Evolutionary conservation across 352 stramenopile genomes (phyloP), one percentile per base, ranked within the genome.

Genomic region (Globisporangium spinosum): DNA sequence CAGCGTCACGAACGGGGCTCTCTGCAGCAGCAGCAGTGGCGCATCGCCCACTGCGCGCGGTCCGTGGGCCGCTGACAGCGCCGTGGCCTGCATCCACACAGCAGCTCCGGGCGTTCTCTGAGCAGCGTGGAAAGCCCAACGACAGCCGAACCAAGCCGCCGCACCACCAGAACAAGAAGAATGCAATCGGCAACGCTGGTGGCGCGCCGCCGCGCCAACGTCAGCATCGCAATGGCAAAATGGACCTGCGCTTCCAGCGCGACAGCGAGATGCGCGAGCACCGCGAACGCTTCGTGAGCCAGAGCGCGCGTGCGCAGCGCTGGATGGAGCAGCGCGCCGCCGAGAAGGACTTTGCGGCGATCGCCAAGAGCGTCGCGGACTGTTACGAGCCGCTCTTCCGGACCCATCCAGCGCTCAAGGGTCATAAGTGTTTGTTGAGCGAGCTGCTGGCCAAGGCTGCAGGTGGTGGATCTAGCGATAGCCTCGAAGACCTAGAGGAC

Each of bases 341-440:
- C 1, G 65, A 34, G 15, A 49, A 61, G 43, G 51, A 70, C 57
- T 67, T 56, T 12, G 0, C 29, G 6, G 43, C 58, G 58, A 67
- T 70, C 65, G 58, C 29, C 22, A 62, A 66, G 25, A 60, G 47
- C 27, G 47, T 70, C 45, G 57, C 57, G 20, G 65, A 70, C 58
- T 68, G 65, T 45, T 70, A 70, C 65, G 58, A 47, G 32, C 65
- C 65, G 20, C 58, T 70, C 32, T 70, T 57, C 32, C 49, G 58
- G 3, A 49, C 43, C 10, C 65, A 70, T 22, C 45, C 65, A 17
- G 65, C 65, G 17, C 65, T 70, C 17, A 27, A 15, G 8, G 57
- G 15, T 2, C 25, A 3, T 27, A 40, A 43, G 40, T 69, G 64
- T 35, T 34, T 54, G 15, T 23, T 69, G 3, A 40, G 34, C 7